Conservation (phyloP, 2,329 filamentous ascomycete species). For the Colletotrichum eremochloae region DNA sequence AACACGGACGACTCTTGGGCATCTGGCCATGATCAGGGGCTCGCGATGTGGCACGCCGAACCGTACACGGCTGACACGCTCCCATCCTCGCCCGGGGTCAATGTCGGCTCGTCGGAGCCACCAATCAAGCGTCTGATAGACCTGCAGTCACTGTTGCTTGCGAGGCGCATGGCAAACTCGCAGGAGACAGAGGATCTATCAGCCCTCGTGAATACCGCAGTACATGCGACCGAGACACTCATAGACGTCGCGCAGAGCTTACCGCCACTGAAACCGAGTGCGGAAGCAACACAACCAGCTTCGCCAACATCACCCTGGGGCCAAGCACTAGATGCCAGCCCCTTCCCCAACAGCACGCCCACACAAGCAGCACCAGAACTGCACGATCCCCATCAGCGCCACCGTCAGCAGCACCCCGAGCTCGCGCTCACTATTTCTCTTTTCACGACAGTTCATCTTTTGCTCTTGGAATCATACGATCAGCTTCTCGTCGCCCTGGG, state of each 20-base stretch:
- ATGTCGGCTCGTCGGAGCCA: constrained; percentile 14
- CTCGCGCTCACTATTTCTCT: constrained; percentile 29
- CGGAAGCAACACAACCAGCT: constrained; percentile 23
- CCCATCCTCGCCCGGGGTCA: constrained; percentile 16
- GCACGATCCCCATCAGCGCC: not conserved
- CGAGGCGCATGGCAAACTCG: not conserved
- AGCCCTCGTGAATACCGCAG: constrained; percentile 22
- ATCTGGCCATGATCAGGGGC: constrained; percentile 13
- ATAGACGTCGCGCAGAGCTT: constrained; percentile 33
- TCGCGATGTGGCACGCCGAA: constrained; percentile 8
- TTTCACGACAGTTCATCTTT: constrained; percentile 30
- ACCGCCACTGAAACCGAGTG: constrained; percentile 14
- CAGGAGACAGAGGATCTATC: constrained; percentile 25
- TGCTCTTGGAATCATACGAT: constrained; percentile 34
- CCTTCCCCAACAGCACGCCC: not conserved
- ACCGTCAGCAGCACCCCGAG: constrained; percentile 10
- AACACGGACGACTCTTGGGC: constrained; percentile 26
- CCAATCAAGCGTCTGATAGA: constrained; percentile 28
- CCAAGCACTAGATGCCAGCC: constrained; percentile 8
- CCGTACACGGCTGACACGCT: constrained; percentile 21
- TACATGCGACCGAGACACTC: constrained; percentile 34
- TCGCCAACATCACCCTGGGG: constrained; percentile 28
- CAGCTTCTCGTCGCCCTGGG: constrained; percentile 23
- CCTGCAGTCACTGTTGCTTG: constrained; percentile 17
- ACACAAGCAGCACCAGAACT: not conserved